These are phyloP conservation scores for Elaeis oleifera DNA, from an alignment of 202 grass and related monocot species.

Conservation along the genomic window DNA sequence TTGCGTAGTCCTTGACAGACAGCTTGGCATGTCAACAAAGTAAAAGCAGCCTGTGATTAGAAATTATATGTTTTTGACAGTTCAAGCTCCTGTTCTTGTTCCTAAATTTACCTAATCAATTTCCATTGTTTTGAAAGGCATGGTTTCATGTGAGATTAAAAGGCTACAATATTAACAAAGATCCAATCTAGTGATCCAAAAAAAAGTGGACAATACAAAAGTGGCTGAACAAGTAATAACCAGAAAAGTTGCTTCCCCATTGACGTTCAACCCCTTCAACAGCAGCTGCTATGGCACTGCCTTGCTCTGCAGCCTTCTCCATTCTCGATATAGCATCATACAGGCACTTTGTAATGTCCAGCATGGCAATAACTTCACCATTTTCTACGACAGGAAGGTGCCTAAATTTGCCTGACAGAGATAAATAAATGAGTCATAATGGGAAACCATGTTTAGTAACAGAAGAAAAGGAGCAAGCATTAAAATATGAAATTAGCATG, in stretches of 20 bases:
- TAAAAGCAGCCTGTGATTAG: too few relatives aligned
- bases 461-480: background rate
- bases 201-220: background rate
- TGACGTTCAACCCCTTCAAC: constrained; percentile 10
- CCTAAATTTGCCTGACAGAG: constrained; percentile 91
- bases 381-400: constrained; percentile 99
- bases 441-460: background rate
- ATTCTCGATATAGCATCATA: constrained; percentile 94
- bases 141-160: too few relatives aligned
- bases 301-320: constrained; percentile 95
- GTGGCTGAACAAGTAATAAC: constrained; percentile 2
- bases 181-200: background rate
- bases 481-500: too few relatives aligned
- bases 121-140: too few relatives aligned
- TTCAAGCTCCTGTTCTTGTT: too few relatives aligned
- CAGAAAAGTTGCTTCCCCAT: constrained; percentile 8
- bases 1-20: too few relatives aligned
- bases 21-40: too few relatives aligned
- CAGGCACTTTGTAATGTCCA: constrained; percentile 96
- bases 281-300: constrained; percentile 23
- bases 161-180: too few relatives aligned
- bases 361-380: constrained; percentile 97
- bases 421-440: constrained; percentile 11
- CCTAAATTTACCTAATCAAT: too few relatives aligned
- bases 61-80: too few relatives aligned